Base-by-base conservation (phyloP, 805 yeast species). In the Wickerhamiella azyma region DNA sequence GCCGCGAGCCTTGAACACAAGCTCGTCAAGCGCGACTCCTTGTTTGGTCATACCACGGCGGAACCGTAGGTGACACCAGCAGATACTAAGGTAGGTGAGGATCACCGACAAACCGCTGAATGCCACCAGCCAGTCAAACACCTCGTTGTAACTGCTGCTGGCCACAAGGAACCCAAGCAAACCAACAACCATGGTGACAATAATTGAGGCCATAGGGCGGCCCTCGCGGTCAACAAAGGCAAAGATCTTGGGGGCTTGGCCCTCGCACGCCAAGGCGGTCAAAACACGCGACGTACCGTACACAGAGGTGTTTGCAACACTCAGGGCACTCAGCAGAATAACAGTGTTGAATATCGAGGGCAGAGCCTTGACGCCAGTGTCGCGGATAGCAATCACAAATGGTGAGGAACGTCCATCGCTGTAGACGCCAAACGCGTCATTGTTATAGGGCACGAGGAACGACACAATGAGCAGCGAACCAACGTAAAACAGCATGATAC, bases 271-370 rank as follows among this genome's bases (percentile, higher is more conserved):
- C 61, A 79, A 68, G 9, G 82, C 74, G 13, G 77, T 75, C 53
- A 79, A 64, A 3, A 81, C 75, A 59, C 85, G 74, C 17, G 84
- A 76, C 48, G 80, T 71, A 3, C 77, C 83, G 57, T 69, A 79
- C 8, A 77, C 78, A 1, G 82, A 69, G 9, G 82, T 74, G 59
- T 79, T 78, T 21, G 82, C 85, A 14, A 79, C 85, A 4, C 84
- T 77, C 43, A 77, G 62, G 13, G 79, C 77, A 4, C 85, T 71
- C 42, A 78, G 70, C 59, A 79, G 59, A 54, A 79, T 77, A 39
- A 79, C 82, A 0, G 75, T 83, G 55, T 79, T 79, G 74, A 80
- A 71, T 28, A 79, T 71, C 8, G 79, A 71, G 11, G 85, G 84
- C 50, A 79, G 66, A 26, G 78, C 85, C 33, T 62, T 59, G 51